Percentiles rank a stretch among this genome's conserved stretches.
Conservation (phyloP, 2,329 filamentous ascomycete genomes). For the Penicillium occitanis region DNA sequence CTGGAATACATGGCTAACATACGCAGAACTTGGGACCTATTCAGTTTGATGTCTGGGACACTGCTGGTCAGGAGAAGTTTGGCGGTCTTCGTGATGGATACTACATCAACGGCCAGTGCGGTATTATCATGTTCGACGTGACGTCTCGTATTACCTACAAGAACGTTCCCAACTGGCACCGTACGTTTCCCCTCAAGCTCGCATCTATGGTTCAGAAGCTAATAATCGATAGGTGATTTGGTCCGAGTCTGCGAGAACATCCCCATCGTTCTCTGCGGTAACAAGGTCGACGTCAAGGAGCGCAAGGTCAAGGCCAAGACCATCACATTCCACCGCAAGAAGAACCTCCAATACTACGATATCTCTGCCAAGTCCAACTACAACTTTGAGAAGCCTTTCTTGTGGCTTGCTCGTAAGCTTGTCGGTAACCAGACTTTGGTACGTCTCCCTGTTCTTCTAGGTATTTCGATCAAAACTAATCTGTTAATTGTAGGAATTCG, state of each 20-base stretch:
- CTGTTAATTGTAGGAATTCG: constrained; percentile 72
- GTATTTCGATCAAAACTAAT: constrained; percentile 8
- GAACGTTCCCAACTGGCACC: constrained; percentile 99
- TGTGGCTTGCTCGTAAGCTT: constrained; percentile 98
- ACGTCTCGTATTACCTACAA: constrained; percentile 99
- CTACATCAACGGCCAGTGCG: constrained; percentile 99
- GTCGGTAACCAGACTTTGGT: constrained; percentile 88
- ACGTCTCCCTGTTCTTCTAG: constrained; percentile 39
- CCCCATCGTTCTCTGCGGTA: constrained; percentile 94
- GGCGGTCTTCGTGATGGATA: constrained; percentile 98
- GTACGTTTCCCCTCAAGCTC: constrained; percentile 58
- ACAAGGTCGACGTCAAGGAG: constrained; percentile 99
- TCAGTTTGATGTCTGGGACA: constrained; percentile 99
- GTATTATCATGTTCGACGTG: constrained; percentile 99
- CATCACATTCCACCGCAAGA: constrained; percentile 99
- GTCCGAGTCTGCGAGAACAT: constrained; percentile 99
- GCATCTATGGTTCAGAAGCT: neutral
- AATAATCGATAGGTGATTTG: constrained; percentile 69
- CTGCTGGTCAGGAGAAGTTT: constrained; percentile 98
- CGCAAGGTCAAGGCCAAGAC: constrained; percentile 99
- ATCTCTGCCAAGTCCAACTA: constrained; percentile 99
- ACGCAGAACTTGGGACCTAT: constrained; percentile 84
- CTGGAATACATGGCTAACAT: constrained; percentile 30
- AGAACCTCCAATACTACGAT: constrained; percentile 99
- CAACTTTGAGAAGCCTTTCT: constrained; percentile 99